Base-by-base conservation (phyloP, 192 early-diverging fungal species). In the Umbelopsis sp. region DNA sequence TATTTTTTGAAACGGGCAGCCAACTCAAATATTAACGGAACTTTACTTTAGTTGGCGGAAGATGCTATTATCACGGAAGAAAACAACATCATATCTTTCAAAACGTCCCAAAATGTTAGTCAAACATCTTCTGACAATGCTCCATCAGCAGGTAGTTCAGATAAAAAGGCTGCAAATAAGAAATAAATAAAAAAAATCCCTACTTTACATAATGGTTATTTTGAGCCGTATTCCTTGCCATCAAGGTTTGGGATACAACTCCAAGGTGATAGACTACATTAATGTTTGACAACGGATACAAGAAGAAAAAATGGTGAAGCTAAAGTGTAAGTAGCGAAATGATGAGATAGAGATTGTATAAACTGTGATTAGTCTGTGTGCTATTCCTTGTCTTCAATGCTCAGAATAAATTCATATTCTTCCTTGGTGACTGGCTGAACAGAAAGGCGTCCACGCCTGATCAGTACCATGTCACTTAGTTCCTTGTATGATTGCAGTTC, bases 371-470 rank as follows among this genome's bases (percentile, higher is more conserved):
- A n/a, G 0, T 16, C 26, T 20, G 31, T 2, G 14, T 31, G 11
- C 14, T 53, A 52, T 7, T 75, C 73, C 45, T 81, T 76, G 26
- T 76, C 56, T 69, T 77, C 85, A n/a, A 87, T 59, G 1, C 31
- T 22, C 36, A 88, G 20, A n/a, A 96, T 93, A 75, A 88, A 93
- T 2, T 90, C 86, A 66, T 77, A 92, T 50, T 91, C 91, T 11
- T 44, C 53, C 24, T 84, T 65, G 3, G 74, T 82, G 2, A 94
- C 91, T 5, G 91, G 90, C 62, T 94, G 93, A 0, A 95, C 91
- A 2, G 91, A 93, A 22, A 96, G 80, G 8, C 95, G 77, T 1
- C 92, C 91, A 0, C 89, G 83, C 22, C 83, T 88, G 25, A 96
- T 70, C 17, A 96, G 80, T 0, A 68, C 81, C 93, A 96, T 94